Conservation (phyloP, 352 stramenopile species). For the Pythium sukuiense region DNA sequence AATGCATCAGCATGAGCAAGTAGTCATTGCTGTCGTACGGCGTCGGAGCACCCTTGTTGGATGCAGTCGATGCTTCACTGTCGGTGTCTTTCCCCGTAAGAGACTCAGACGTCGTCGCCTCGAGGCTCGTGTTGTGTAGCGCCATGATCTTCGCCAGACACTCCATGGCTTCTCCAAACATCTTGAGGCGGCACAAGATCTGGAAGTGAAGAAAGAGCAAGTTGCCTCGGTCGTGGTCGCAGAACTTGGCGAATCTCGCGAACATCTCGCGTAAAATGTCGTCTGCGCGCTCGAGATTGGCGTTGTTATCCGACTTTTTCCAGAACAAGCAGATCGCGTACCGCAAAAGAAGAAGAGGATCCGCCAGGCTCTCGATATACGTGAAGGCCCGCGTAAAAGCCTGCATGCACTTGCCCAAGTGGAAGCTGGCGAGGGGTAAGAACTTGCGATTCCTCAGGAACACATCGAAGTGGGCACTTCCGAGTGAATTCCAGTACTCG, state of each 20-base stretch:
- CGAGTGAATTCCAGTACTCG: slow-evolving; percentile 71
- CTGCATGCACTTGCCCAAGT: slow-evolving; percentile 49
- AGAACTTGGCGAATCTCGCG: slow-evolving; percentile 57
- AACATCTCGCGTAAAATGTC: slow-evolving; percentile 62
- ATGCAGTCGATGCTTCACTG: neutral
- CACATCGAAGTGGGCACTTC: slow-evolving; percentile 61
- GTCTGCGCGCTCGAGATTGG: slow-evolving; percentile 50
- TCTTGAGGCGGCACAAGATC: slow-evolving; percentile 49
- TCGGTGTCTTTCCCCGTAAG: neutral
- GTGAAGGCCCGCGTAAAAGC: slow-evolving; percentile 62
- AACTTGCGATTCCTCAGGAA: slow-evolving; percentile 71
- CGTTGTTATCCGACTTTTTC: slow-evolving; percentile 37
- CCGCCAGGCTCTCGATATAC: slow-evolving; percentile 59
- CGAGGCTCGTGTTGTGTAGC: slow-evolving; percentile 12
- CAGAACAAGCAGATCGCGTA: slow-evolving; percentile 69
- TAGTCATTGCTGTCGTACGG: slow-evolving; percentile 53
- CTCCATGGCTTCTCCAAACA: slow-evolving; percentile 52
- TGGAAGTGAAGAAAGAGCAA: slow-evolving; percentile 69
- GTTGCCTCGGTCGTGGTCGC: slow-evolving; percentile 54
- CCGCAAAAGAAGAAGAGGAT: slow-evolving; percentile 58
- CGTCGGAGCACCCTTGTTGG: neutral
- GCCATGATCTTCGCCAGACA: slow-evolving; percentile 46
- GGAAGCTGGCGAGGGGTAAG: slow-evolving; percentile 47
- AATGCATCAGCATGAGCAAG: slow-evolving; percentile 65
- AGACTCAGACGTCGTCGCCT: neutral